Base-by-base conservation (phyloP, 148 eudicot genomes). In the Simmondsia chinensis region DNA sequence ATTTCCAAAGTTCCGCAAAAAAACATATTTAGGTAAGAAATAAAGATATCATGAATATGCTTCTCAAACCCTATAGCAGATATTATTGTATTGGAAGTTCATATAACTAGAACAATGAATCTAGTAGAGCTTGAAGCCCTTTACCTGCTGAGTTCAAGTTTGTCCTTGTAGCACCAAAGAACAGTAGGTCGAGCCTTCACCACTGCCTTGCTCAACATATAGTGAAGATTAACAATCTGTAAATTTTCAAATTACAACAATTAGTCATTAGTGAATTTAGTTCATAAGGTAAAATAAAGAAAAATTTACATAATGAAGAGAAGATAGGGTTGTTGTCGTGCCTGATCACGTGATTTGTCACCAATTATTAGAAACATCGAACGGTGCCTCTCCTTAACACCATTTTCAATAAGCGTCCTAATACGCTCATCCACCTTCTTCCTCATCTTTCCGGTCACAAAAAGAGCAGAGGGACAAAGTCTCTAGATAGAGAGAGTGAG, bases 361-460 rank as follows among this genome's bases (percentile, higher is more conserved):
- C 97, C 97, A 15, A 89, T 59, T 10, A 89, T 79, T 59, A 84
- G 70, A 24, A 89, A 73, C 47, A 89, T 40, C n/a, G 97, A 89
- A 18, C 97, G 95, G 50, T 84, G 97, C 12, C 77, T 61, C 16
- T 50, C 68, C 59, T 78, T 84, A 53, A 84, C 97, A 17, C 97
- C 95, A 50, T 89, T 89, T 30, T 89, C 93, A n/a, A 89, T 89
- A 21, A 89, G 73, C 21, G 85, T 81, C 53, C 93, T 39, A 36
- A 89, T 81, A 7, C 97, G 80, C 36, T 89, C 93, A 54, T 89
- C 97, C 7, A 89, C 95, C 60, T 84, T 89, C 66, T 77, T 89
- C 75, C 78, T 71, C 97, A 81, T 88, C 21, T 19, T 69, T n/a
- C n/a, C n/a, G 23, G 9, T 20, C 5, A 7, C 7, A 14, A 1